phyloP scores from a whole-genome alignment of 106 monocot genomes.

The Narthecium ossifragum region DNA sequence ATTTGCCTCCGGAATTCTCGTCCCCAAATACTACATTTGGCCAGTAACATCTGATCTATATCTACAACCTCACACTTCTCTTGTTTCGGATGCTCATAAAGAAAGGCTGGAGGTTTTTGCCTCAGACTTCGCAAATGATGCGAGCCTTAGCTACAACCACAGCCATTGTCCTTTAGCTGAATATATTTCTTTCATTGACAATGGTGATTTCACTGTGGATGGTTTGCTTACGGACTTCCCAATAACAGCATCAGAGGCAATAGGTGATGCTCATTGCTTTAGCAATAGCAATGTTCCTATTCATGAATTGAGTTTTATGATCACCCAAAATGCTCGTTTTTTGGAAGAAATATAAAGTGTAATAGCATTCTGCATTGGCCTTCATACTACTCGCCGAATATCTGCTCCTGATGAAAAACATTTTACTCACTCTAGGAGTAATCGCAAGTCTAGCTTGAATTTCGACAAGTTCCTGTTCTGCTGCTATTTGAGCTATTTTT shows the following conservation, averaged over 20 bases:
- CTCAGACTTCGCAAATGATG: constrained; percentile 72
- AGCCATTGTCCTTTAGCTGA: constrained; percentile 76
- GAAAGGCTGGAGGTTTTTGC: constrained; percentile 69
- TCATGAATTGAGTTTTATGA: no score
- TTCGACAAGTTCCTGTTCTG: no score
- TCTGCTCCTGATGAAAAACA: no score
- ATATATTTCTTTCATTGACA: constrained; percentile 65
- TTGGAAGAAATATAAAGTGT: no score
- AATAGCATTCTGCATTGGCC: no score
- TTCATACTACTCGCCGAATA: no score
- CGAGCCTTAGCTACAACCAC: constrained; percentile 54
- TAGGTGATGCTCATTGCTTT: constrained; percentile 28
- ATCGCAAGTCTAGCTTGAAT: no score
- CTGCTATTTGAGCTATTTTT: no score
- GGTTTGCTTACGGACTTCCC: constrained; percentile 81
- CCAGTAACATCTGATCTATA: constrained; percentile 48
- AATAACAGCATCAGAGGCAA: constrained; percentile 62
- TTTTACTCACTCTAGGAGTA: no score
- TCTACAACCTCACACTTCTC: constrained; percentile 38
- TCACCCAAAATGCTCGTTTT: no score
- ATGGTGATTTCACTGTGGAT: constrained; percentile 71
- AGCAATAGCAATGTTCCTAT: neutral
- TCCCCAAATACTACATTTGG: constrained; percentile 81
- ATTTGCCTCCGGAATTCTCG: constrained; percentile 75
- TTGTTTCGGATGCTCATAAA: constrained; percentile 73